Evolutionary conservation across 768 basidiomycete species (phyloP).

Genomic region (Panus rudis): DNA sequence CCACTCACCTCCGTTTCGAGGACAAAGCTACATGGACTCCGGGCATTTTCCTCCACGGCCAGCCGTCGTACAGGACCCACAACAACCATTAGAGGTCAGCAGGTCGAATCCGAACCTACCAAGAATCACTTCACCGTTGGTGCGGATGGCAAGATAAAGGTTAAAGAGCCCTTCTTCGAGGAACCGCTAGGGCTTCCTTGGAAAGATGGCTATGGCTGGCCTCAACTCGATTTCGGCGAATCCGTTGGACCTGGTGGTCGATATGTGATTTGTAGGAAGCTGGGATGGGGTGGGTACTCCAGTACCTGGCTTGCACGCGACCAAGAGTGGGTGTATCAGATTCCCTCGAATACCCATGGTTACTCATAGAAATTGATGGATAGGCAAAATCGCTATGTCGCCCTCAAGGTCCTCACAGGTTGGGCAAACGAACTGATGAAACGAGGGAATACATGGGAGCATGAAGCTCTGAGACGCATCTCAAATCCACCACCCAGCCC

Average conservation of each 20-base stretch:
- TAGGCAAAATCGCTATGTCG: not conserved
- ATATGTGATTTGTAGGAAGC: not conserved
- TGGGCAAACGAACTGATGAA: not conserved
- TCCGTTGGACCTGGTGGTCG: not conserved
- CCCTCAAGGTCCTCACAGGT: conserved; percentile 1
- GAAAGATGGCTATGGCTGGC: not conserved
- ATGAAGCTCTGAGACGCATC: not conserved
- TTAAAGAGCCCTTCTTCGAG: not conserved
- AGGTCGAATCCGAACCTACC: too few relatives aligned
- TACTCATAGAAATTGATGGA: not conserved
- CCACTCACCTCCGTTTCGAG: too few relatives aligned
- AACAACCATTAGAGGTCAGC: too few relatives aligned
- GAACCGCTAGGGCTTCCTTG: not conserved
- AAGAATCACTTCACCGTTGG: not conserved
- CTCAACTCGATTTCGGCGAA: too few relatives aligned
- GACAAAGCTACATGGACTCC: too few relatives aligned
- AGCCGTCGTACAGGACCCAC: too few relatives aligned
- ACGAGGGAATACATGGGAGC: not conserved
- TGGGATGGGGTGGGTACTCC: conserved; percentile 1
- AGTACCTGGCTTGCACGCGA: conserved; percentile 1
- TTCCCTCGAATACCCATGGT: not conserved
- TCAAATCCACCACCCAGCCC: not conserved
- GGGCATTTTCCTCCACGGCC: too few relatives aligned
- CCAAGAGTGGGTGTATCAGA: too few relatives aligned
- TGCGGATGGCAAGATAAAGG: not conserved